Percentiles rank a stretch among this genome's conserved stretches.
Evolutionary conservation across 2,329 filamentous ascomycete genomes (phyloP).

Genomic region (Apiospora marii): DNA sequence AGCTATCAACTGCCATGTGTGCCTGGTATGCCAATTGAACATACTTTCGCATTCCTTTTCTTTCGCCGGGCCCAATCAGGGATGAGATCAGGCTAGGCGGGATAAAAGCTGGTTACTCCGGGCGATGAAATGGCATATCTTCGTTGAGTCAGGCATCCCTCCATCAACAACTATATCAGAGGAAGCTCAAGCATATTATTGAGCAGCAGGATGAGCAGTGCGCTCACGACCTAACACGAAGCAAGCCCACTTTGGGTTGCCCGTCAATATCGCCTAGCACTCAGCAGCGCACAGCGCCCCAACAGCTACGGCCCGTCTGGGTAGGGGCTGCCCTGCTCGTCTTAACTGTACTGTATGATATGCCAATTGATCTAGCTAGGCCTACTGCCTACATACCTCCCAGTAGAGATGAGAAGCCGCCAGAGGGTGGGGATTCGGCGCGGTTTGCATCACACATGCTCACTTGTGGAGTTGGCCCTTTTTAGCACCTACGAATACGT

Average conservation of each 20-base stretch:
- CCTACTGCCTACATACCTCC: too few species aligned
- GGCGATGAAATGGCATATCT: slow-evolving; percentile 12
- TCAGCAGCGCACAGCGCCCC: too few species aligned
- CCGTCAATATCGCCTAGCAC: background rate
- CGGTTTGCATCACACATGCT: slow-evolving; percentile 20
- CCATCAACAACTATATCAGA: slow-evolving; percentile 20
- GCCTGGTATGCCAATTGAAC: background rate
- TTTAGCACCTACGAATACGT: slow-evolving; percentile 16
- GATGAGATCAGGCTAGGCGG: background rate
- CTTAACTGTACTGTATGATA: background rate
- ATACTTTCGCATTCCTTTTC: slow-evolving; percentile 10
- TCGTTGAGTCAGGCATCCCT: slow-evolving; percentile 17
- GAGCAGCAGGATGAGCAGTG: background rate
- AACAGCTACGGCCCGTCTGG: background rate
- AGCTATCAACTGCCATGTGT: background rate
- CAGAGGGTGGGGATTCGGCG: slow-evolving; percentile 15
- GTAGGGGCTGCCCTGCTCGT: background rate
- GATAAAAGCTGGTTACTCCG: slow-evolving; percentile 4
- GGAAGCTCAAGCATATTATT: slow-evolving; percentile 18
- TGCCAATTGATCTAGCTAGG: background rate
- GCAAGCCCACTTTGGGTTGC: slow-evolving; percentile 15
- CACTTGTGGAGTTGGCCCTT: background rate
- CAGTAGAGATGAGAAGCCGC: slow-evolving; percentile 10
- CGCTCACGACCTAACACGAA: background rate
- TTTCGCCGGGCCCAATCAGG: slow-evolving; percentile 9